Evolutionary conservation across 1,139 yeast species (phyloP).

Genomic region (Pichia sp.): DNA sequence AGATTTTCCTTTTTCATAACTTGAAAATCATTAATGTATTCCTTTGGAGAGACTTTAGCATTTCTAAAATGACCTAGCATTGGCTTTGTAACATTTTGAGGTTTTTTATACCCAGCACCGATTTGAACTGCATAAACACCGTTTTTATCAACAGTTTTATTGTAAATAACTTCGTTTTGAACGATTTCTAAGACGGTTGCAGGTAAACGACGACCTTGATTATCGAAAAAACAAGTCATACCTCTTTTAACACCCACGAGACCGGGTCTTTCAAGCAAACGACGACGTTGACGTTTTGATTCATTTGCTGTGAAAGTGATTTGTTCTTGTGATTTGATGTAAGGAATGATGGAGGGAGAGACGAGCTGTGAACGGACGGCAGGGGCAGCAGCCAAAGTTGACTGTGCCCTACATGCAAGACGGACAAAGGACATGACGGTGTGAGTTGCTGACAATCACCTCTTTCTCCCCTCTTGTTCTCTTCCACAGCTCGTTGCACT

Average conservation of each 20-base stretch:
- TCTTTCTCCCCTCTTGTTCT: no score
- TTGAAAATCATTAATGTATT: conserved; percentile 68
- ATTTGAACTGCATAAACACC: conserved; percentile 85
- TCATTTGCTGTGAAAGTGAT: conserved; percentile 50
- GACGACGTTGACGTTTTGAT: conserved; percentile 55
- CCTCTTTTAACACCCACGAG: conserved; percentile 79
- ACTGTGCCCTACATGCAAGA: conserved; percentile 7
- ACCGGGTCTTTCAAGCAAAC: conserved; percentile 75
- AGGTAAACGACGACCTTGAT: conserved; percentile 63
- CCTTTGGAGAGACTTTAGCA: conserved; percentile 83
- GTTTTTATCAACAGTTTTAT: conserved; percentile 59
- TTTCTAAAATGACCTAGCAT: conserved; percentile 73
- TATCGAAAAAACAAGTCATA: conserved; percentile 78
- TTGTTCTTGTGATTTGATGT: conserved; percentile 39
- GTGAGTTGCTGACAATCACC: no score
- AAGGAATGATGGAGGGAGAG: conserved; percentile 49
- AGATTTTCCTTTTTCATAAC: conserved; percentile 61
- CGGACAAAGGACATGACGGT: conserved; percentile 5
- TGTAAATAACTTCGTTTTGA: conserved; percentile 76
- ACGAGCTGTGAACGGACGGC: conserved; percentile 15
- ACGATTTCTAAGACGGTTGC: conserved; percentile 86
- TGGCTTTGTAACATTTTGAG: conserved; percentile 57
- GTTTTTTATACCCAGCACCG: conserved; percentile 68
- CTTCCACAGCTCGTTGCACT: no score
- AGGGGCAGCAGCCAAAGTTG: conserved; percentile 6